Evolutionary conservation across 2,329 filamentous ascomycete species (phyloP), one percentile per base, ranked within the genome.

Genomic region (Podosphaera xanthii): DNA sequence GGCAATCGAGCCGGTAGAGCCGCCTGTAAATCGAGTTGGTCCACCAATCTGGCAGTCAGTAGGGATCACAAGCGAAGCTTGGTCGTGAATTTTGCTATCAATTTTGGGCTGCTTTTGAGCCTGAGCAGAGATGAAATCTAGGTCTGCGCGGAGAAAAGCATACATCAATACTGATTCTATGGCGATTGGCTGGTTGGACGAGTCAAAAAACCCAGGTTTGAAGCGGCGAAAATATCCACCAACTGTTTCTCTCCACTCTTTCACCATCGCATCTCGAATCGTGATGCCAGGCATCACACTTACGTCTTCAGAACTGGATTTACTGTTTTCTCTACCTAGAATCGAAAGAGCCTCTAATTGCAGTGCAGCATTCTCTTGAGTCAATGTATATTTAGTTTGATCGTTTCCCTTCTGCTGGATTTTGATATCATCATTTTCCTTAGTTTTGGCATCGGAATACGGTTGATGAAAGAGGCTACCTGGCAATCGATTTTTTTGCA

Each of bases 171-270:
- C 81, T 0, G 86, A 81, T 67, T 91, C 85, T 61, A 90, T 79
- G 12, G 81, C 81, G 42, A 83, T 76, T 12, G 76, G 70, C 12
- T 67, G 66, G 3, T 66, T 61, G 53, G 64, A 48, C 1, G 65
- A 62, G 2, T 69, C 66, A 59, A 72, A 70, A 65, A 95, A 96
- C 55, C 86, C 77, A 0, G 92, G 91, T 64, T 81, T 83, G 73
- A 97, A 97, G 50, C 92, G 82, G 61, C 86, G 81, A 69, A 95
- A 98, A 72, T 98, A 98, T 38, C 92, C 92, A 55, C 92, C 92
- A 4, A 98, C 85, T 0, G 87, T 83, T 61, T 82, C 78, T 69
- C 83, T 86, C 81, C 94, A 98, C 59, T 84, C 79, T 44, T 78
- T 74, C 34, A 96, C 78, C 8, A 97, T 76, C 14, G 77, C 75